A percentile compares a stretch with the other conserved stretches of the same genome.
Conservation (phyloP, 306 rosid species). For the Pyrus betulifolia region DNA sequence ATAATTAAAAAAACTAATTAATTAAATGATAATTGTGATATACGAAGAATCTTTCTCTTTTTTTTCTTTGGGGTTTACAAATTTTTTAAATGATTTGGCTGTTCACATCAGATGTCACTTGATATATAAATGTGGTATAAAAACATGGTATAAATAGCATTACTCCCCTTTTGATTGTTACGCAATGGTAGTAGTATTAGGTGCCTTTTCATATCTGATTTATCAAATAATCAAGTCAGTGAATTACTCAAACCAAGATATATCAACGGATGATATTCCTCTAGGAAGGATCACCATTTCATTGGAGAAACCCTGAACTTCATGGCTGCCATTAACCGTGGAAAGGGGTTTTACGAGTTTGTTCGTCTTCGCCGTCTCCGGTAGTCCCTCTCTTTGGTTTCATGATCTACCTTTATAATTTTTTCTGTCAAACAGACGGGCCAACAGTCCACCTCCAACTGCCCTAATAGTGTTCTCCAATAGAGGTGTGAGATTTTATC, state of each 20-base stretch:
- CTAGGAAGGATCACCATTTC: slow-evolving; percentile 68
- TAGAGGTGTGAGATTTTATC: neutral
- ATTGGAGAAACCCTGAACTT: slow-evolving; percentile 78
- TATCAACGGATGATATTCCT: slow-evolving; percentile 24
- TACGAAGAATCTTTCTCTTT: no score
- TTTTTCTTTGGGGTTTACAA: rapidly evolving
- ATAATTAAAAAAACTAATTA: no score
- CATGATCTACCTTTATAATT: neutral
- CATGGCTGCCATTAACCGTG: slow-evolving; percentile 74
- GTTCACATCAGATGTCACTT: no score
- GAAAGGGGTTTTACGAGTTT: slow-evolving; percentile 67
- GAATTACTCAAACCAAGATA: slow-evolving; percentile 11
- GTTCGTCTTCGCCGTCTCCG: slow-evolving; percentile 57
- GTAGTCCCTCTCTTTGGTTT: slow-evolving; percentile 9
- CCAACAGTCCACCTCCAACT: neutral
- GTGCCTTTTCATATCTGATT: slow-evolving; percentile 6
- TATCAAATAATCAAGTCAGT: slow-evolving; percentile 13
- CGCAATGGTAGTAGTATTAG: neutral
- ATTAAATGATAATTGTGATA: no score
- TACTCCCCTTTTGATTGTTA: neutral
- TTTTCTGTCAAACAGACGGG: neutral
- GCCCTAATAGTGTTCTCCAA: neutral
- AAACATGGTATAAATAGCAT: no score
- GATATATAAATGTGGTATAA: no score
- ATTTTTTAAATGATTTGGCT: no score